Conservation (phyloP, 495 filamentous ascomycete species). For the Monascus purpureus region DNA sequence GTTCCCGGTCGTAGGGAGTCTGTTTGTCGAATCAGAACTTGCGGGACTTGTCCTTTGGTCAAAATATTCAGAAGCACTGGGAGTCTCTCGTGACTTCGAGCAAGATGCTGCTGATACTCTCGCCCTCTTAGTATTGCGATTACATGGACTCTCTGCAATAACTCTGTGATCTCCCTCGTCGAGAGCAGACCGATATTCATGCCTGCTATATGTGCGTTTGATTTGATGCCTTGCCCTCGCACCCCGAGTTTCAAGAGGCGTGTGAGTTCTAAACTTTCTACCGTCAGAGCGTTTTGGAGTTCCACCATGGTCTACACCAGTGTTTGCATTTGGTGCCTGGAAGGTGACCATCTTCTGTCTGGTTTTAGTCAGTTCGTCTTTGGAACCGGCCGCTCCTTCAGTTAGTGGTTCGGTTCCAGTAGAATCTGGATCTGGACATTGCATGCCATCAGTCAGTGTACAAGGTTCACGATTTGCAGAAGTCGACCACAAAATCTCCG, state of each 20-base stretch:
- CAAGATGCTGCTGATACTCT: neutral
- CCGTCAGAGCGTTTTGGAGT: neutral
- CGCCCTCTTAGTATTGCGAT: neutral
- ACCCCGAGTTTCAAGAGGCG: neutral
- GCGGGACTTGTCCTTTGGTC: slow-evolving; percentile 10
- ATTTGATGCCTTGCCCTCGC: slow-evolving; percentile 1
- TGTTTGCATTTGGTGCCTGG: slow-evolving; percentile 1
- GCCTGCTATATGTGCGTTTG: slow-evolving; percentile 12
- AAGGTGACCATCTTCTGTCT: slow-evolving; percentile 20
- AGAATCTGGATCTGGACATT: neutral
- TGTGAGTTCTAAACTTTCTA: neutral
- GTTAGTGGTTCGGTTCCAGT: neutral
- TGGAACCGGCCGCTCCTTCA: neutral
- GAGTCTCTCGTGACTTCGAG: neutral
- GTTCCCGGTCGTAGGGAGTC: too few species aligned
- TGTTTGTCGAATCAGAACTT: slow-evolving; percentile 6
- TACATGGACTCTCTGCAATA: neutral
- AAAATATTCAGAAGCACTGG: slow-evolving; percentile 4
- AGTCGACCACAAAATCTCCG: slow-evolving; percentile 15
- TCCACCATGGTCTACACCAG: neutral
- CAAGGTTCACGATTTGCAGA: neutral
- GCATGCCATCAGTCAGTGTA: neutral
- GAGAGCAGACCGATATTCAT: neutral
- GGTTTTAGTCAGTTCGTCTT: neutral
- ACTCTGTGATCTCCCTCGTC: neutral